Percentiles rank a stretch among this genome's conserved stretches.
Evolutionary conservation across 2,329 filamentous ascomycete genomes (phyloP).

Genomic region (Xylariaceae sp.): DNA sequence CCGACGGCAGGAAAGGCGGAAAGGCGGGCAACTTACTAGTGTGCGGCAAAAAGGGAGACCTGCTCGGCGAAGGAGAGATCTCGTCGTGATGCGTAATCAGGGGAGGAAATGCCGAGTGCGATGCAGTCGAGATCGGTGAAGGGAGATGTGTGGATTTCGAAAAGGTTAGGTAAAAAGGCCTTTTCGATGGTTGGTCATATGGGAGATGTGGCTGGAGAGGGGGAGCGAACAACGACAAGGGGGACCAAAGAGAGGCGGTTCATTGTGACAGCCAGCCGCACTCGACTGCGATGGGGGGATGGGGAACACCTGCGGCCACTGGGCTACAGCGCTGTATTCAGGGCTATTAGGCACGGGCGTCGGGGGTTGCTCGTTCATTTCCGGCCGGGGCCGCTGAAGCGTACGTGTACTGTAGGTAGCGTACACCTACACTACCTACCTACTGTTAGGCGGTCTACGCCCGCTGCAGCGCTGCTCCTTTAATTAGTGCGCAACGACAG

Average conservation of each 20-base stretch:
- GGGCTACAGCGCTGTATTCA: no score
- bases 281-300: no score
- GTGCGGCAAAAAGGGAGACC: slow-evolving; percentile 35
- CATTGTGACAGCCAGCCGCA: neutral
- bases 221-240: slow-evolving; percentile 12
- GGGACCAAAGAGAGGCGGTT: slow-evolving; percentile 8
- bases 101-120: slow-evolving; percentile 27
- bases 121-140: slow-evolving; percentile 35
- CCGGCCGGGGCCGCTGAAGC: no score
- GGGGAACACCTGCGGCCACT: no score
- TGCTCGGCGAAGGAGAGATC: slow-evolving; percentile 37
- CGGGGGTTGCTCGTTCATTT: no score
- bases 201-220: slow-evolving; percentile 33
- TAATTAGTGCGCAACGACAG: no score
- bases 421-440: no score
- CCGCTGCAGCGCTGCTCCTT: no score
- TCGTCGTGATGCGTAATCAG: slow-evolving; percentile 32
- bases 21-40: slow-evolving; percentile 31
- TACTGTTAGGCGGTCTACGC: no score
- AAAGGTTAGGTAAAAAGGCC: slow-evolving; percentile 31
- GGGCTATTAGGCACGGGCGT: no score
- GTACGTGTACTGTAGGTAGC: no score
- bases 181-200: slow-evolving; percentile 17
- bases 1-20: slow-evolving; percentile 2
- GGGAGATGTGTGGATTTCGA: slow-evolving; percentile 30